Evolutionary conservation across 257 asterid genomes (phyloP), one percentile per base, ranked within the genome.

Genomic region (Solanum rostratum): DNA sequence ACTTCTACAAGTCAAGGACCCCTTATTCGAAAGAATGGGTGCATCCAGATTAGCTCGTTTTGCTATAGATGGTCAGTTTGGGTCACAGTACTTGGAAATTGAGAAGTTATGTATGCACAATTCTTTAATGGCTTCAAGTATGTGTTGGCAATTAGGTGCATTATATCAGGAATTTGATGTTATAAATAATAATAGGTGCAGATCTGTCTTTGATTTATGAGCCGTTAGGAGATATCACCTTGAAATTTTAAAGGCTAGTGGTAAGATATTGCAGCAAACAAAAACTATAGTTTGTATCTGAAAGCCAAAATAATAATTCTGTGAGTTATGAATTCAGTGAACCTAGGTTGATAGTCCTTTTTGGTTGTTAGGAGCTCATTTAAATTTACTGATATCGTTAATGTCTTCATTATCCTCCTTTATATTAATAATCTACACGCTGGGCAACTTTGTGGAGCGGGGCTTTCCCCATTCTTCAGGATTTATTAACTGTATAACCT

Each of bases 21-120:
- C 98, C 73, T 87, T 96, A 85, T 94, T 95, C 84, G 95, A 96
- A 86, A 91, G 98, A 91, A 96, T 95, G 93, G 99, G 99, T 88
- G 98, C 98, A 54, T 94, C 99, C 86, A 91, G 98, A 94, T 85
- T 96, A 89, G 93, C 98, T 65, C 97, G 97, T 85, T 91, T 95
- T 78, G 97, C 99, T 37, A 87, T 91, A 88, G 97, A 93, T 91
- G 98, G 99, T 94, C 93, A 88, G 86, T 84, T 73, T 59, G 57
- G 73, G 18, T 46, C 71, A 57, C 18, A 41, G 2, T 81, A 81
- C 49, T 46, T 6, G 7, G 59, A 43, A 46, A 46, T 41, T 81
- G 71, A 22, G 60, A 50, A 46, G 81, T 45, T 60, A 41, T 60
- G 37, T 22, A 33, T 81, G 19, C 5, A 4, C 2, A 13, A n/a